Conservation (phyloP, 2,329 filamentous ascomycete species). For the Aspergillus luchuensis region DNA sequence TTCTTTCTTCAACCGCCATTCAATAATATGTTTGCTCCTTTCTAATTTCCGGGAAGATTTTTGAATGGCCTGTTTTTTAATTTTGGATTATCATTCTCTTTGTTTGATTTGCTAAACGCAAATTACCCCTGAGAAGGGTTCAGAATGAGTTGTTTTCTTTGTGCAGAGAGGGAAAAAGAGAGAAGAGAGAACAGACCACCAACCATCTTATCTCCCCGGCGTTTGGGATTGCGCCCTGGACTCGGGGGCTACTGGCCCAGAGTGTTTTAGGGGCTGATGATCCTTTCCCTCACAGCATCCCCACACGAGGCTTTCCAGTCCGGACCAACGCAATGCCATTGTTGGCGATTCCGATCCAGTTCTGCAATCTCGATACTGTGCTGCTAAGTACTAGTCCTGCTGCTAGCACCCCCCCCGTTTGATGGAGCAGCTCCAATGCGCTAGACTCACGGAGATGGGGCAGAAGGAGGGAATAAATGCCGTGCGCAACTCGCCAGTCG, state of each 20-base stretch:
- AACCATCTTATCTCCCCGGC: conserved; percentile 16
- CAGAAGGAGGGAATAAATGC: neutral
- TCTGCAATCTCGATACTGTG: conserved; percentile 12
- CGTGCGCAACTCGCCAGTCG: conserved; percentile 4
- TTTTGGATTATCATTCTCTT: neutral
- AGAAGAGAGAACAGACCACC: conserved; percentile 2
- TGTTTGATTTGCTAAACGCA: neutral
- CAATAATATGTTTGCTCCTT: too few species aligned
- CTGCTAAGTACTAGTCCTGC: too few species aligned
- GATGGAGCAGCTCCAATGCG: neutral
- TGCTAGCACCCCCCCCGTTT: too few species aligned
- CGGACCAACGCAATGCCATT: conserved; percentile 8
- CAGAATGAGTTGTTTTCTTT: neutral
- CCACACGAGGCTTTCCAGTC: conserved; percentile 11
- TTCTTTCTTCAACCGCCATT: neutral
- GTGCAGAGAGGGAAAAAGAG: neutral
- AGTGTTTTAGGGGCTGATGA: conserved; percentile 18
- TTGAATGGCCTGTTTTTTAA: neutral
- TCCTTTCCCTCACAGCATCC: conserved; percentile 15
- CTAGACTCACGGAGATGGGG: neutral
- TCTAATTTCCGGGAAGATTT: too few species aligned
- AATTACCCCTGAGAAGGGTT: neutral
- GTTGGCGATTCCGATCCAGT: conserved; percentile 14
- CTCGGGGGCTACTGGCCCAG: conserved; percentile 16
- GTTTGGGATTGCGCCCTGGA: conserved; percentile 19